Conservation (phyloP, 164 flowering plant species). For the Magnolia officinalis region DNA sequence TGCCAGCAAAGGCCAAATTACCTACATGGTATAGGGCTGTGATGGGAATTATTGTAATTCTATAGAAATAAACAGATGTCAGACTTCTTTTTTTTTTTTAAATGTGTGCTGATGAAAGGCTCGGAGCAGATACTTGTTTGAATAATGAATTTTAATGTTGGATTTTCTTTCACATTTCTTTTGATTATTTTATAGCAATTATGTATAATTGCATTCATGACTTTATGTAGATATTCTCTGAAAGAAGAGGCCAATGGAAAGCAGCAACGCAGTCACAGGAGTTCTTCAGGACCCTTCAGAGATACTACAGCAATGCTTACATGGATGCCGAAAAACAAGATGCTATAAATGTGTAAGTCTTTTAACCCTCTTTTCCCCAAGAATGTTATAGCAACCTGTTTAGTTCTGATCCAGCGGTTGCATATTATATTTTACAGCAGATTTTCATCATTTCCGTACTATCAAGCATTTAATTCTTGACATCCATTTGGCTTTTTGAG, state of each 20-base stretch:
- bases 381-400: neutral
- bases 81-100: neutral
- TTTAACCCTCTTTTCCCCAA: neutral
- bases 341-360: constrained; percentile 86
- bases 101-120: neutral
- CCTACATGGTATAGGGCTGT: too few species aligned
- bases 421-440: neutral
- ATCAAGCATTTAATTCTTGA: neutral
- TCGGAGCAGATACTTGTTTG: neutral
- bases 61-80: neutral
- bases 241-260: constrained; percentile 92
- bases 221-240: constrained; percentile 67
- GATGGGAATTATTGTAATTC: neutral
- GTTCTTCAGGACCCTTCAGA: constrained; percentile 76
- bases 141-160: neutral
- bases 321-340: constrained; percentile 94
- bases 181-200: neutral
- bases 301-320: constrained; percentile 83
- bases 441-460: neutral
- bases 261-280: constrained; percentile 89
- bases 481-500: neutral
- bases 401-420: neutral
- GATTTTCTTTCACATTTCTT: neutral
- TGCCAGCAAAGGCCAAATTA: too few species aligned
- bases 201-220: neutral